Conservation (phyloP, 352 stramenopile genomes). For the Hyaloperonospora brassicae region DNA sequence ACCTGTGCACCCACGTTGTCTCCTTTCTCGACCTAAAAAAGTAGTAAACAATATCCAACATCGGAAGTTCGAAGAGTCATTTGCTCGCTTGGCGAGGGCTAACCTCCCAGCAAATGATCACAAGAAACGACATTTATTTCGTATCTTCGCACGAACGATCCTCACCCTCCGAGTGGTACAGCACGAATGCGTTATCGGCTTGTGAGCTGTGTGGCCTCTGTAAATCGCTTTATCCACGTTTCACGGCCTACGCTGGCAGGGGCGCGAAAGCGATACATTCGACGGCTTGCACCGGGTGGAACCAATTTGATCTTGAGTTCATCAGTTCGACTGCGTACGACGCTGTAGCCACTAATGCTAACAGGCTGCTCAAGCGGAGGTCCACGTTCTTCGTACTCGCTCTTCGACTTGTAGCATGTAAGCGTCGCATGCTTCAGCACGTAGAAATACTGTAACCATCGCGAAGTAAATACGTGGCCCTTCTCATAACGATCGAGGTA, state of each 20-base stretch:
- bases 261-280: conserved; percentile 64
- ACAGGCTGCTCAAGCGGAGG: conserved; percentile 41
- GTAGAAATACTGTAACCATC: conserved; percentile 77
- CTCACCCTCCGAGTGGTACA: too few species aligned
- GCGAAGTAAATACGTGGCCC: conserved; percentile 58
- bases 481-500: conserved; percentile 77
- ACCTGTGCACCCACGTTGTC: too few species aligned
- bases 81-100: too few species aligned
- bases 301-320: conserved; percentile 79
- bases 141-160: too few species aligned
- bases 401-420: conserved; percentile 72
- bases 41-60: too few species aligned
- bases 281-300: conserved; percentile 45
- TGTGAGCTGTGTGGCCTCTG: conserved; percentile 53
- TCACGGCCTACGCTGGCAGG: conserved; percentile 66
- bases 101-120: too few species aligned
- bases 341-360: conserved; percentile 55
- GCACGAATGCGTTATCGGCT: background rate
- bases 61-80: too few species aligned
- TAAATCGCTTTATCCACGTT: conserved; percentile 71
- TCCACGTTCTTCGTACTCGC: conserved; percentile 52
- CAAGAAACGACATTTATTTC: too few species aligned
- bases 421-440: conserved; percentile 58
- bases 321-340: conserved; percentile 64
- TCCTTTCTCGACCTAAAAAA: too few species aligned